Conservation (phyloP, 345 rosid species). For the Mercurialis annua region DNA sequence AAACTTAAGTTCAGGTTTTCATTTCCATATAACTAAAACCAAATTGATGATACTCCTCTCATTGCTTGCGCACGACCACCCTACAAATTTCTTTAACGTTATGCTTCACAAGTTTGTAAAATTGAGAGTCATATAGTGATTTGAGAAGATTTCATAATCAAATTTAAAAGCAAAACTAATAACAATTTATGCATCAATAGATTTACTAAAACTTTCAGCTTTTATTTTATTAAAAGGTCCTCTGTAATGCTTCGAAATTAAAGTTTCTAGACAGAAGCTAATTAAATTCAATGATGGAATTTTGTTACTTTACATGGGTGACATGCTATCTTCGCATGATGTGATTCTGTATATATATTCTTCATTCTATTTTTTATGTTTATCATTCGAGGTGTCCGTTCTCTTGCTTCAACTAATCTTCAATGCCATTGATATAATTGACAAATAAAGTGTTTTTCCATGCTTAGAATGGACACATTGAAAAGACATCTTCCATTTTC, state of each 20-base stretch:
- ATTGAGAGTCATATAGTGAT: no score
- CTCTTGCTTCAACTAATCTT: not conserved
- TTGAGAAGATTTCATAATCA: not conserved
- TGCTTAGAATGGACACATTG: constrained; percentile 57
- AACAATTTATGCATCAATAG: no score
- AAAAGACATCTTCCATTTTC: constrained; percentile 65
- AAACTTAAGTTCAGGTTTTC: not conserved
- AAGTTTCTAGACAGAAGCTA: not conserved
- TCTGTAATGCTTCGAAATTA: not conserved
- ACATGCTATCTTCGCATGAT: not conserved
- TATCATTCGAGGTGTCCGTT: not conserved
- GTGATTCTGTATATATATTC: not conserved
- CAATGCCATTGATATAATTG: not conserved
- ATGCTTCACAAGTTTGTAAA: not conserved
- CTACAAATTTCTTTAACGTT: not conserved
- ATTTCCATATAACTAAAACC: not conserved
- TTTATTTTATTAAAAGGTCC: not conserved
- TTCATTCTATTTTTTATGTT: no score
- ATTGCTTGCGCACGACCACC: not conserved
- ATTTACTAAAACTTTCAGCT: not conserved
- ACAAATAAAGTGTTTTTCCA: not conserved
- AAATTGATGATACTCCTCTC: not conserved
- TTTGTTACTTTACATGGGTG: not conserved
- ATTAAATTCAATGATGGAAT: not conserved
- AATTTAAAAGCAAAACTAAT: not conserved